Evolutionary conservation across 495 filamentous ascomycete genomes (phyloP).

Genomic region (Penicillium maclennaniae): DNA sequence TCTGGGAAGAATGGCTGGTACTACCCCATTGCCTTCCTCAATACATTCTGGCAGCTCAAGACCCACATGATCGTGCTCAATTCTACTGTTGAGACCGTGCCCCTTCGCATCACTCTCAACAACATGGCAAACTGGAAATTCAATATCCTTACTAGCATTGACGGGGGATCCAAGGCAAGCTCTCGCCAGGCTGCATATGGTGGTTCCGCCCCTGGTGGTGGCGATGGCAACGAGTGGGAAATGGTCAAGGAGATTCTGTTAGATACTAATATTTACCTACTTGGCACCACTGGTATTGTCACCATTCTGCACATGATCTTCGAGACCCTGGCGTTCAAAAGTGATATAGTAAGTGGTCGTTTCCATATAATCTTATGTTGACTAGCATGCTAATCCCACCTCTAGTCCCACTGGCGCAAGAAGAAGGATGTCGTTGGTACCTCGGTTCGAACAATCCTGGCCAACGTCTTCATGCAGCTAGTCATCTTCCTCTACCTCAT

Average conservation of each 20-base stretch:
- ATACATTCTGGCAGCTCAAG: conserved; percentile 95
- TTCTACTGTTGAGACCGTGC: conserved; percentile 78
- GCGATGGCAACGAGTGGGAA: conserved; percentile 83
- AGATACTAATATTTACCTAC: conserved; percentile 89
- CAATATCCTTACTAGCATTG: conserved; percentile 73
- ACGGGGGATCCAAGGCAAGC: conserved; percentile 79
- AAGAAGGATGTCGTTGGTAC: conserved; percentile 99
- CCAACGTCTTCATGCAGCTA: conserved; percentile 95
- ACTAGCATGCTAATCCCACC: conserved; percentile 14
- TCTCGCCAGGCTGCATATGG: conserved; percentile 67
- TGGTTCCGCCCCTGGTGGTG: conserved; percentile 57
- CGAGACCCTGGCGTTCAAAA: conserved; percentile 94
- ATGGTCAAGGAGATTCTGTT: conserved; percentile 92
- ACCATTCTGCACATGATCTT: conserved; percentile 91
- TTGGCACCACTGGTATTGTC: conserved; percentile 78
- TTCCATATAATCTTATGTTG: no score
- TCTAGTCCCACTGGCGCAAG: conserved; percentile 83
- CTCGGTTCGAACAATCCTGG: conserved; percentile 90
- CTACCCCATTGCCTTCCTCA: conserved; percentile 86
- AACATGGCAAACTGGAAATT: conserved; percentile 92
- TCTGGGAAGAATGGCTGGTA: conserved; percentile 93
- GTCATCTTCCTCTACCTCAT: conserved; percentile 98
- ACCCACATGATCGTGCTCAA: conserved; percentile 90
- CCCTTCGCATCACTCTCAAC: conserved; percentile 78
- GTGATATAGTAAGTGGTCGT: conserved; percentile 73